Conservation (phyloP, 176 grass and related monocot species). For the Aegilops umbellulata region DNA sequence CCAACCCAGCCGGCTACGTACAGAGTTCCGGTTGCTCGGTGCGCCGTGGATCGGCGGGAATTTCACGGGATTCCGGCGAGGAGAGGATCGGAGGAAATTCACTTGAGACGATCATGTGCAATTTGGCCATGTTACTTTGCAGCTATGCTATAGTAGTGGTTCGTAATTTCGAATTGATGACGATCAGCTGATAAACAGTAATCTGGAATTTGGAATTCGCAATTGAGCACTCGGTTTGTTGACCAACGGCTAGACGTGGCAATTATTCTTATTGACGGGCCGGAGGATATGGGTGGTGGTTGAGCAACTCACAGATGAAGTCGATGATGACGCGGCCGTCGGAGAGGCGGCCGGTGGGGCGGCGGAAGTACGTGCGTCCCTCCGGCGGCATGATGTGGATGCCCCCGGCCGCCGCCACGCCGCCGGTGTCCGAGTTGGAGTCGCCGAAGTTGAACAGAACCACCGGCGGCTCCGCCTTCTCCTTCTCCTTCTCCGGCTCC, state of each 20-base stretch:
- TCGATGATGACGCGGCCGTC: conserved; percentile 94
- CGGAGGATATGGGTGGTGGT: background rate
- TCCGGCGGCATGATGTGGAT: conserved; percentile 50
- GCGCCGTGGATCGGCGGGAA: background rate
- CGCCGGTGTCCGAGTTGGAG: conserved; percentile 92
- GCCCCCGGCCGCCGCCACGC: conserved; percentile 62
- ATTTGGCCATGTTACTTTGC: background rate
- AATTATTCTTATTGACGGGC: background rate
- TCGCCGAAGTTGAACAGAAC: conserved; percentile 95
- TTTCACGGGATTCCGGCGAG: background rate
- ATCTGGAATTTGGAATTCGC: background rate
- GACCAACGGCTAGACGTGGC: background rate
- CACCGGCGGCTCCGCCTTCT: conserved; percentile 1
- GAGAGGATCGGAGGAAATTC: background rate
- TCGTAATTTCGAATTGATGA: background rate
- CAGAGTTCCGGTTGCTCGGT: background rate
- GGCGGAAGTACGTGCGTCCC: conserved; percentile 66
- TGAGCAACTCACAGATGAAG: conserved; percentile 75
- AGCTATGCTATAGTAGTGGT: background rate
- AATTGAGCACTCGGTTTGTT: background rate
- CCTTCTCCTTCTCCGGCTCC: background rate
- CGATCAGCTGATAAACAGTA: no score
- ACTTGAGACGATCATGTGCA: no score
- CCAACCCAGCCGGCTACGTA: background rate
- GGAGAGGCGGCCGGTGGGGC: conserved; percentile 68